Percentiles rank a stretch among this genome's conserved stretches.
Conservation (phyloP, 805 yeast species). For the Saccharomycopsis javanensis region DNA sequence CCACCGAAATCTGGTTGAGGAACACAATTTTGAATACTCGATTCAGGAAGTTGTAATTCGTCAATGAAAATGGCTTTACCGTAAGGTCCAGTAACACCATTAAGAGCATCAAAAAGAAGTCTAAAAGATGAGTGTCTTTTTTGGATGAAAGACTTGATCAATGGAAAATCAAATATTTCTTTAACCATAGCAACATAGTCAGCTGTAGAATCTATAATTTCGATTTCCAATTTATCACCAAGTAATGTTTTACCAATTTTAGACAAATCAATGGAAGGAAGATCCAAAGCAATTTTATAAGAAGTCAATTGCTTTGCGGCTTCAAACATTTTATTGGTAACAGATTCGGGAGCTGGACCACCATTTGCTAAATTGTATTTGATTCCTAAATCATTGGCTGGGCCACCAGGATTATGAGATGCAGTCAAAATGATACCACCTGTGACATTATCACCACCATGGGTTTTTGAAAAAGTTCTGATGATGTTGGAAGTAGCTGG, state of each 20-base stretch:
- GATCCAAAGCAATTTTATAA: constrained; percentile 49
- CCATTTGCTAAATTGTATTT: constrained; percentile 93
- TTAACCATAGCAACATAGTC: constrained; percentile 75
- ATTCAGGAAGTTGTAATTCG: constrained; percentile 66
- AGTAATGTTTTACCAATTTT: constrained; percentile 42
- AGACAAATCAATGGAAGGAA: constrained; percentile 57
- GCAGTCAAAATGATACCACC: constrained; percentile 97
- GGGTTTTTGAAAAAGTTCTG: constrained; percentile 45
- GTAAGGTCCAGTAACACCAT: constrained; percentile 97
- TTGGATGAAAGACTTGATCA: constrained; percentile 62
- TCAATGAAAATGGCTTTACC: constrained; percentile 76
- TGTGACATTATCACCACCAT: constrained; percentile 41
- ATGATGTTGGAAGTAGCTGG: constrained; percentile 96
- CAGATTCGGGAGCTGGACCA: constrained; percentile 96
- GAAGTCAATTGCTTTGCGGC: constrained; percentile 45
- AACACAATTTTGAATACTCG: constrained; percentile 64
- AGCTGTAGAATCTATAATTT: constrained; percentile 71
- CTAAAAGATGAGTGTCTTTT: constrained; percentile 49
- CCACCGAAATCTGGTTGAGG: constrained; percentile 95
- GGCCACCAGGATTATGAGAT: constrained; percentile 97
- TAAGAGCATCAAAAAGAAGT: constrained; percentile 78
- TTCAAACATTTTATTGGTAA: constrained; percentile 79
- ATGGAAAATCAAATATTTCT: constrained; percentile 76
- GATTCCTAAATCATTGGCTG: constrained; percentile 83
- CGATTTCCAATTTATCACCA: constrained; percentile 55